Evolutionary conservation across 1,284 basidiomycete species (phyloP), one percentile per base, ranked within the genome.

Genomic region (Grifola frondosa): DNA sequence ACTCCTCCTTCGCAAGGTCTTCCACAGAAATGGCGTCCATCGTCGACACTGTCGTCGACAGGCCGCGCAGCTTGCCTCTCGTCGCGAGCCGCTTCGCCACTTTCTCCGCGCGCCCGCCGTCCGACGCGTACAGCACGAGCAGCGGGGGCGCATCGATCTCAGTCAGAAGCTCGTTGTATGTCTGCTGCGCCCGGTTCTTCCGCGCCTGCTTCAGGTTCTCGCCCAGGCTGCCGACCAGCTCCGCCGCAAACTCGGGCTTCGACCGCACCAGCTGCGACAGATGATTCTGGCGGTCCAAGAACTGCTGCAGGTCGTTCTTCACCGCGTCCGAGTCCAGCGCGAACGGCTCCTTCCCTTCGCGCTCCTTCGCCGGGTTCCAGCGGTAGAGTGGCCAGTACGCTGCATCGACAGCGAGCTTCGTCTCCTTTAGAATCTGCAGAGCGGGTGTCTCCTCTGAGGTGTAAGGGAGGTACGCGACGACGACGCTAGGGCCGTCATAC

Each of bases 361-460:
- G 68, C 59, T 91, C 90, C 59, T 88, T 87, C 52, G 78, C 77
- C 0, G 96, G 96, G 67, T 99, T 87, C 96, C 96, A 99, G 48
- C 97, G 82, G 77, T 97, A 99, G 37, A 99, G 75, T 1, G 97
- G 96, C 96, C 97, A 99, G 70, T 96, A 97, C 6, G 95, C 96
- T 15, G 91, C 81, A 60, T 97, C 94, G 35, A 99, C 91, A 6
- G 95, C 96, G 31, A 95, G 80, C 68, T 99, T 99, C 35, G 96
- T 99, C 74, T 97, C 94, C 66, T 96, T 94, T 46, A 99, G 74
- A 15, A 98, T 75, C 28, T 96, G 85, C 30, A 99, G 80, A 1
- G 94, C 92, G 1, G 88, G 77, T 3, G 81, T 73, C 46, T 86
- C 77, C 61, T 93, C 91, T 5, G 69, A 70, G 39, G 76, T 74